Base-by-base conservation (phyloP, 768 basidiomycete species). In the Mycena epipterygia region DNA sequence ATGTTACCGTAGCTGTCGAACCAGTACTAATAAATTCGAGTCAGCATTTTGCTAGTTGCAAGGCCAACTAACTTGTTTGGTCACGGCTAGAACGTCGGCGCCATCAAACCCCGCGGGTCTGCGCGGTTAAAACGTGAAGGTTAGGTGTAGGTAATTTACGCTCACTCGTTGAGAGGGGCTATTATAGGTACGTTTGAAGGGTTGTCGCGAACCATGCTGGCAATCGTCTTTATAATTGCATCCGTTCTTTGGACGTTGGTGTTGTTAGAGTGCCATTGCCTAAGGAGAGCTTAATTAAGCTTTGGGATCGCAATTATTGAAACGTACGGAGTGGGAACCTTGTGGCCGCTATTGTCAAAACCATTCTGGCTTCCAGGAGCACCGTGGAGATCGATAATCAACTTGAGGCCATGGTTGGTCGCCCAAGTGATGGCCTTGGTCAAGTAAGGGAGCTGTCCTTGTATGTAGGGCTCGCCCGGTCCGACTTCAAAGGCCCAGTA, bases 401-500 rank as follows among this genome's bases (percentile, higher is more conserved):
- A 82, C 75, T 96, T 96, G 52, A 98, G 78, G 12, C 91, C 90
- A 73, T 93, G 80, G 29, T 85, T 84, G 51, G 81, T 80, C 2
- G 96, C 95, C 90, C 94, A 95, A 27, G 77, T 77, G 51, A 93
- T 86, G 11, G 93, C 93, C 44, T 89, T 86, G 70, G 83, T 72
- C 25, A 95, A 82, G 80, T 92, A 95, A 23, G 89, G 86, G 37
- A 93, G 82, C 78, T 95, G 94, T 16, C 94, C 94, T 79, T 89
- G 87, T 67, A 94, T 89, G 78, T 87, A 95, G 9, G 95, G 95
- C 75, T 95, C 92, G 6, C 93, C 93, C 16, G 85, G 84, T 25
- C 88, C 86, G 39, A 95, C 89, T 67, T 96, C 94, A 75, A 91
- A 95, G 1, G 93, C 95, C 94, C 94, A 97, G 79, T 94, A 97